Evolutionary conservation across 2,329 filamentous ascomycete genomes (phyloP).

Genomic region (Curvularia spicifera): DNA sequence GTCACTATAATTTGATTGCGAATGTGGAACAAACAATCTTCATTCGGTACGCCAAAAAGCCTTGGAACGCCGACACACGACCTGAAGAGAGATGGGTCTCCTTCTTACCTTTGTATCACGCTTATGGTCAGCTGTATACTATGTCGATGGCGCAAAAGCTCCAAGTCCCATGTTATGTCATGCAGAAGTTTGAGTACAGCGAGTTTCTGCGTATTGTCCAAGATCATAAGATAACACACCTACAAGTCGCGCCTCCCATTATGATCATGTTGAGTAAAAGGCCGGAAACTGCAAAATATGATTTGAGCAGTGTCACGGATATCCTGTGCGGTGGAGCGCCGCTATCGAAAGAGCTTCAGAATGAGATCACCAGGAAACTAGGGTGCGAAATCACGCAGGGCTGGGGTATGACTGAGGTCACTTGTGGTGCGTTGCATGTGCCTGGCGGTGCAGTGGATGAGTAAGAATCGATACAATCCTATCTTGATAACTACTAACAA

Average conservation of each 20-base stretch:
- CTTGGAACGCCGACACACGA: conserved; percentile 49
- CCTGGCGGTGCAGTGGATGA: conserved; percentile 44
- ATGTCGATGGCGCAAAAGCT: conserved; percentile 54
- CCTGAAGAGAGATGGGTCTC: conserved; percentile 59
- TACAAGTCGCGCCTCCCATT: conserved; percentile 53
- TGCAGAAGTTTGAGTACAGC: conserved; percentile 52
- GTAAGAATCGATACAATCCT: conserved; percentile 25
- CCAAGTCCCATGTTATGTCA: conserved; percentile 54
- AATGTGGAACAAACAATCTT: conserved; percentile 60
- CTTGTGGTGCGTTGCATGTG: conserved; percentile 50
- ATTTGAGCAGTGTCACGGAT: conserved; percentile 50
- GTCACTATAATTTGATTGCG: conserved; percentile 58
- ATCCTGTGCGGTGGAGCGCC: conserved; percentile 54
- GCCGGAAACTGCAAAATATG: conserved; percentile 51
- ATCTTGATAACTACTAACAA: not conserved
- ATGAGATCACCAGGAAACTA: conserved; percentile 47
- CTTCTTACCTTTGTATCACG: conserved; percentile 53
- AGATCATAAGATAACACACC: conserved; percentile 47
- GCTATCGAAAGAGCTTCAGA: conserved; percentile 52
- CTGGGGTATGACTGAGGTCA: conserved; percentile 54
- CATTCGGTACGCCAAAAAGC: conserved; percentile 52
- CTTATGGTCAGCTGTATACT: conserved; percentile 56
- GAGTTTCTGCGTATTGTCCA: conserved; percentile 50
- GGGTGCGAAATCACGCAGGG: conserved; percentile 48
- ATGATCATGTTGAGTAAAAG: conserved; percentile 55